Percentiles rank a stretch among this genome's conserved stretches.
These are phyloP conservation scores for Clarkia xantiana DNA, from an alignment of 345 rosid species.

Conservation along the genomic window DNA sequence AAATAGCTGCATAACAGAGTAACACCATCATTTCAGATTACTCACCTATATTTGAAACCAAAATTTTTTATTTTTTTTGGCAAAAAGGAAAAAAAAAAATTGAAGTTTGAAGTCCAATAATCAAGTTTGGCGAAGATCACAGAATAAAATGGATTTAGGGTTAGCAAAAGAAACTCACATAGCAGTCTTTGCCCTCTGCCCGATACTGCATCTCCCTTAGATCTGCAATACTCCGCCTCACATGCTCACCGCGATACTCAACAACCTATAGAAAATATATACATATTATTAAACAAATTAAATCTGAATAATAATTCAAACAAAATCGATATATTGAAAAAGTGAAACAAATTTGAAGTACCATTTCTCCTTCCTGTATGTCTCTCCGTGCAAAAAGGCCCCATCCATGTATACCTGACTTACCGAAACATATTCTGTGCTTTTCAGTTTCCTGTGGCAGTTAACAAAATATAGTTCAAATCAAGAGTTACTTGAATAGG, in stretches of 20 bases:
- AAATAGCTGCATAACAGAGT: slow-evolving; percentile 43
- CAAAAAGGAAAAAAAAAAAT: too few species aligned
- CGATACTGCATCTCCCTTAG: slow-evolving; percentile 38
- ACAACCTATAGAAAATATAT: slow-evolving; percentile 19
- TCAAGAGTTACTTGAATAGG: too few species aligned
- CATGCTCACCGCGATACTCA: slow-evolving; percentile 43
- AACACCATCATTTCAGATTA: background rate
- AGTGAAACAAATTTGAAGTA: slow-evolving; percentile 11
- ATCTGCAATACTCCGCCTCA: slow-evolving; percentile 38
- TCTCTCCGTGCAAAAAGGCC: slow-evolving; percentile 85
- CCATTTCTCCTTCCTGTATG: slow-evolving; percentile 98
- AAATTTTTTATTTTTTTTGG: too few species aligned
- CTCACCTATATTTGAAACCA: too few species aligned
- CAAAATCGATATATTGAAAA: too few species aligned
- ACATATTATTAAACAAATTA: too few species aligned
- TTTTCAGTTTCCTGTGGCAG: slow-evolving; percentile 58
- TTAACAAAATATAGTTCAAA: slow-evolving; percentile 8
- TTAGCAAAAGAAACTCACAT: slow-evolving; percentile 14
- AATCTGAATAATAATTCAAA: too few species aligned
- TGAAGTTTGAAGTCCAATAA: too few species aligned
- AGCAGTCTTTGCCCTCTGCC: slow-evolving; percentile 34
- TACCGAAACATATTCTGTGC: slow-evolving; percentile 79
- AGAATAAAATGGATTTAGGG: too few species aligned
- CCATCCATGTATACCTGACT: slow-evolving; percentile 99
- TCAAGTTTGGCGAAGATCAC: too few species aligned